A percentile compares a stretch with the other conserved stretches of the same genome.
These are phyloP conservation scores for Aureobasidium sp. DNA, from an alignment of 2,329 filamentous ascomycete species.

Conservation along the genomic window DNA sequence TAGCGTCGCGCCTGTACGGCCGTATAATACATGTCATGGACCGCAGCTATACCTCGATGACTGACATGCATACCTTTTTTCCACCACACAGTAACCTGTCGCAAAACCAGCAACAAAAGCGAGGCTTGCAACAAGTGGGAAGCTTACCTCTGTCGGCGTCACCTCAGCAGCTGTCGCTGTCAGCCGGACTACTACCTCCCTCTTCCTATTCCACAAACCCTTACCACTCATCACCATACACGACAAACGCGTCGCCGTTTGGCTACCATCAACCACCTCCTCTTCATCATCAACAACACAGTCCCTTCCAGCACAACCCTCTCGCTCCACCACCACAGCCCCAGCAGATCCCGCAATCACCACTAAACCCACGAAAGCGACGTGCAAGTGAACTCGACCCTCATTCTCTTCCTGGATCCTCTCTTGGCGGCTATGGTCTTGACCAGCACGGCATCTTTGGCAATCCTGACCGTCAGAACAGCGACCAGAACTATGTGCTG, in stretches of 20 bases:
- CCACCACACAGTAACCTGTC: slow-evolving; percentile 8
- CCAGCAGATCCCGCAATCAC: slow-evolving; percentile 27
- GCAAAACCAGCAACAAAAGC: slow-evolving; percentile 14
- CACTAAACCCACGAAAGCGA: slow-evolving; percentile 30
- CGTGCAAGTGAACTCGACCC: slow-evolving; percentile 29
- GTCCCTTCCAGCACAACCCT: slow-evolving; percentile 37
- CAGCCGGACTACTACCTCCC: slow-evolving; percentile 9
- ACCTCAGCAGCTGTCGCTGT: slow-evolving; percentile 9
- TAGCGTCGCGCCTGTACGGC: slow-evolving; percentile 13
- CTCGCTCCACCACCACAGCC: slow-evolving; percentile 31
- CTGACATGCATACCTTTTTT: slow-evolving; percentile 1
- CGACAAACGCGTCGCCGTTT: slow-evolving; percentile 27
- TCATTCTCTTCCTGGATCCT: slow-evolving; percentile 24
- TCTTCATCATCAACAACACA: slow-evolving; percentile 22
- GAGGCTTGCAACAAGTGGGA: slow-evolving; percentile 12
- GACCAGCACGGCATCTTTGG: slow-evolving; percentile 21
- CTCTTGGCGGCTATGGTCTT: slow-evolving; percentile 26
- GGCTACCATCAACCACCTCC: slow-evolving; percentile 19
- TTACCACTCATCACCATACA: slow-evolving; percentile 31
- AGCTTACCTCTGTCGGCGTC: slow-evolving; percentile 7
- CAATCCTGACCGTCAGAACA: slow-evolving; percentile 15
- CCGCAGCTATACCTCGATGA: neutral
- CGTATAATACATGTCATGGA: slow-evolving; percentile 1
- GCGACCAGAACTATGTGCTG: slow-evolving; percentile 6
- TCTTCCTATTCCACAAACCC: slow-evolving; percentile 15